phyloP scores from a whole-genome alignment of 768 basidiomycete species.

The Amanita inopinata region DNA sequence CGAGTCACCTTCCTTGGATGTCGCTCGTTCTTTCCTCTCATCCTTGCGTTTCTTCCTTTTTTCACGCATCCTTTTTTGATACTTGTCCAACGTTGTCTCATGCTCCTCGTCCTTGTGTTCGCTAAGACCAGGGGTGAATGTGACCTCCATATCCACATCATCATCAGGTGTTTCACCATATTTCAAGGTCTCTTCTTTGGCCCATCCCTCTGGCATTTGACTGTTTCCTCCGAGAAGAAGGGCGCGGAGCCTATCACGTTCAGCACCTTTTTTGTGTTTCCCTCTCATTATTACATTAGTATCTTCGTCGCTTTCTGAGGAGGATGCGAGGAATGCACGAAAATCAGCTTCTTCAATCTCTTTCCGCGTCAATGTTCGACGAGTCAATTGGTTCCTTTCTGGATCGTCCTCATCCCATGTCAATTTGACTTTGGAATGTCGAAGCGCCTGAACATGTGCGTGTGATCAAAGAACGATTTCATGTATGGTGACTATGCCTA shows the following conservation, averaged over 20 bases:
- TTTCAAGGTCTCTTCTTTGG: too few relatives aligned
- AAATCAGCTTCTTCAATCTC: conserved; percentile 93
- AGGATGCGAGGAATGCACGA: conserved; percentile 65
- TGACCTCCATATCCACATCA: conserved; percentile 88
- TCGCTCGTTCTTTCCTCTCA: conserved; percentile 36
- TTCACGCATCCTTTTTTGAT: conserved; percentile 85
- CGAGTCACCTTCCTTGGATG: conserved; percentile 14
- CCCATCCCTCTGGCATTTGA: conserved; percentile 81
- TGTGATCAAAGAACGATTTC: neutral
- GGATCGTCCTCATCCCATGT: conserved; percentile 99
- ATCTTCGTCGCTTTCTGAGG: conserved; percentile 44
- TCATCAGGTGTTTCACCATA: conserved; percentile 28
- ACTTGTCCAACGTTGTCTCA: conserved; percentile 86
- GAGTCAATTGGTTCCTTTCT: conserved; percentile 70
- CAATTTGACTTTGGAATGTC: conserved; percentile 95
- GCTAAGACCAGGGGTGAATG: conserved; percentile 81
- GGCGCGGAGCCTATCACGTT: conserved; percentile 66
- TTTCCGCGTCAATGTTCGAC: conserved; percentile 66
- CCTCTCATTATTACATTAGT: conserved; percentile 16
- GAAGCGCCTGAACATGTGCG: conserved; percentile 56
- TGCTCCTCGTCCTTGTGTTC: conserved; percentile 42
- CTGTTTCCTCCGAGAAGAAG: conserved; percentile 64
- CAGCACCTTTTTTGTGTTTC: conserved; percentile 29
- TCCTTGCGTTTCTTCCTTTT: conserved; percentile 77
- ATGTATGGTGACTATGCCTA: conserved; percentile 26